phyloP scores from a whole-genome alignment of 192 early-diverging fungal genomes.

The Lobosporangium transversale region DNA sequence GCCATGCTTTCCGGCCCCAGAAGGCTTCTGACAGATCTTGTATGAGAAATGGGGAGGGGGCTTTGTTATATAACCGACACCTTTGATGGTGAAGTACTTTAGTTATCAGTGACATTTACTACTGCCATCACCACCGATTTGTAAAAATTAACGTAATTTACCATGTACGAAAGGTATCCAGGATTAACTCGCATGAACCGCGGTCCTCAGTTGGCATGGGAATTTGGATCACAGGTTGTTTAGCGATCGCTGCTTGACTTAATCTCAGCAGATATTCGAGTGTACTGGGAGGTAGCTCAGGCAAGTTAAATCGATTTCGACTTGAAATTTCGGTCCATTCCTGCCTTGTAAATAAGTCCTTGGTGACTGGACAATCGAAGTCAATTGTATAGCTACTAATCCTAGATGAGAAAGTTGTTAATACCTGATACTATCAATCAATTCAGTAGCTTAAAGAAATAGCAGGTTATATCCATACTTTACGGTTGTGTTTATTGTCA shows the following conservation, averaged over 20 bases:
- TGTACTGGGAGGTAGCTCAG: slow-evolving; percentile 18
- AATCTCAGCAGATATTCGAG: slow-evolving; percentile 10
- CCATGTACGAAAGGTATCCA: background rate
- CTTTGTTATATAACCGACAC: slow-evolving; percentile 19
- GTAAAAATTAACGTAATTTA: background rate
- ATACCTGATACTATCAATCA: slow-evolving; percentile 17
- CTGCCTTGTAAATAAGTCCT: slow-evolving; percentile 12
- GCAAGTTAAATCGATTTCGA: slow-evolving; percentile 12
- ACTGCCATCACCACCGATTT: too few relatives aligned
- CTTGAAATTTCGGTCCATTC: slow-evolving; percentile 29
- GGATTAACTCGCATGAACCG: background rate
- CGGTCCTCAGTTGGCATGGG: background rate
- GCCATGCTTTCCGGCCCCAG: slow-evolving; percentile 36
- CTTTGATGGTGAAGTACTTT: background rate
- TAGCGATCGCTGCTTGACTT: too few relatives aligned
- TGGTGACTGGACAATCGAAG: slow-evolving; percentile 20
- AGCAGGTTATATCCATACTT: slow-evolving; percentile 2
- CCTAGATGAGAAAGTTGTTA: too few relatives aligned
- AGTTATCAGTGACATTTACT: too few relatives aligned
- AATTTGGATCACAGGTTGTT: too few relatives aligned
- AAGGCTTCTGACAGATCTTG: slow-evolving; percentile 40
- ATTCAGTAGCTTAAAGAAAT: background rate
- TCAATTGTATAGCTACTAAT: too few relatives aligned
- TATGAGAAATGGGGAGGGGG: slow-evolving; percentile 32
- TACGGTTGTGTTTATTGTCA: slow-evolving; percentile 8